Conservation (phyloP, 108 stramenopile genomes). For the Aurantiochytrium sp. region DNA sequence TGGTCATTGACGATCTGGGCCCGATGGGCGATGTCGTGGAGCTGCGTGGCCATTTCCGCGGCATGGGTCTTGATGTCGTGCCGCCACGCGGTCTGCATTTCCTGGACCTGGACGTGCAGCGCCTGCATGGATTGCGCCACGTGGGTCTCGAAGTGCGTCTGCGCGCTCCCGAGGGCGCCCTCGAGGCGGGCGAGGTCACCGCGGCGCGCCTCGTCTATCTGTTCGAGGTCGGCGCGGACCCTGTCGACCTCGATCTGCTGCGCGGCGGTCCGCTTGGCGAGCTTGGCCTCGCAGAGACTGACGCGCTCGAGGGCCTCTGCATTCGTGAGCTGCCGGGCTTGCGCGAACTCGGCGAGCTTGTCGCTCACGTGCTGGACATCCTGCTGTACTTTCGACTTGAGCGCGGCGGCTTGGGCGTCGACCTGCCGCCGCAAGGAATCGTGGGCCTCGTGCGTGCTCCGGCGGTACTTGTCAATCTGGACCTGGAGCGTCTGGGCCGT, state of each 20-base stretch:
- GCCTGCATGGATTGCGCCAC: background rate
- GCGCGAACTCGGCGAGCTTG: slow-evolving; percentile 4
- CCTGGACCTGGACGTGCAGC: background rate
- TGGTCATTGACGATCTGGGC: background rate
- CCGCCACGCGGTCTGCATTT: background rate
- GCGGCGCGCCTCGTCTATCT: background rate
- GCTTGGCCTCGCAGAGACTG: slow-evolving; percentile 5
- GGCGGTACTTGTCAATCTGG: background rate
- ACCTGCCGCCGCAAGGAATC: background rate
- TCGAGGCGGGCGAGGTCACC: background rate
- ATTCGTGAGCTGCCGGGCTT: background rate
- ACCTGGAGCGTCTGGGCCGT: background rate
- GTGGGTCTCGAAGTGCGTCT: background rate
- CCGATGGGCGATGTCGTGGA: background rate
- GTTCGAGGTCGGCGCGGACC: background rate
- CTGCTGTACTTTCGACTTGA: background rate
- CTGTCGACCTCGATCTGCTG: background rate
- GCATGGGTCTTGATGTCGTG: background rate
- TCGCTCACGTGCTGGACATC: background rate
- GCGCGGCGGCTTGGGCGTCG: background rate
- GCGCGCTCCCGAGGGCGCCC: background rate
- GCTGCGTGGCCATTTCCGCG: background rate
- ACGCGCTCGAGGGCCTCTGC: background rate
- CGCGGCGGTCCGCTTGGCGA: background rate
- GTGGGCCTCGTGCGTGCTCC: background rate